These are phyloP conservation scores for Neofusicoccum ribis DNA, from an alignment of 2,329 filamentous ascomycete genomes.

Conservation along the genomic window DNA sequence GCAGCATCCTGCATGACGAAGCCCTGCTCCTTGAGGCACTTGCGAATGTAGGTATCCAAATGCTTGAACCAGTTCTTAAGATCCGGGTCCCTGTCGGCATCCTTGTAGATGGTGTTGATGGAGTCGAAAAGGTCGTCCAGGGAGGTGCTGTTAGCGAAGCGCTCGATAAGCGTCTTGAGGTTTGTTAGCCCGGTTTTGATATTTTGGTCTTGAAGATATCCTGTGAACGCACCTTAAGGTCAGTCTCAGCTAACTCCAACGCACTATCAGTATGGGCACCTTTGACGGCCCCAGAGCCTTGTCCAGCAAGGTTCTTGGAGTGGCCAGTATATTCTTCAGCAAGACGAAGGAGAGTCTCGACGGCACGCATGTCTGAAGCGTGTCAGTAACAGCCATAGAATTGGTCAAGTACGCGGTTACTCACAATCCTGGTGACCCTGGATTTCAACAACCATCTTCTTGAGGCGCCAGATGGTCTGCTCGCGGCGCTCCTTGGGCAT, in stretches of 20 bases:
- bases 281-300: constrained; percentile 69
- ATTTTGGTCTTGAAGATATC: constrained; percentile 29
- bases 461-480: constrained; percentile 86
- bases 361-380: constrained; percentile 71
- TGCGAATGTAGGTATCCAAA: constrained; percentile 75
- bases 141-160: constrained; percentile 93
- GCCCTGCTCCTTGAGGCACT: constrained; percentile 83
- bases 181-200: constrained; percentile 52
- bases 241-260: constrained; percentile 71
- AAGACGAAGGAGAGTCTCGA: constrained; percentile 79
- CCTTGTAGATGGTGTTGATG: constrained; percentile 80
- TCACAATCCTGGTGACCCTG: constrained; percentile 89
- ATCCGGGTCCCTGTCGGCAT: constrained; percentile 83
- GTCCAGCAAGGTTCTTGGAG: constrained; percentile 63
- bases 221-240: constrained; percentile 66
- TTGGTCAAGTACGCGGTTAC: constrained; percentile 26
- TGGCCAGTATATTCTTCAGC: constrained; percentile 84
- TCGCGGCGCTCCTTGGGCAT: constrained; percentile 91
- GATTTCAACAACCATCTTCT: constrained; percentile 97
- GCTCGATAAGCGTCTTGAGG: constrained; percentile 78
- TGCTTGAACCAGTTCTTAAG: constrained; percentile 86
- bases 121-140: constrained; percentile 81
- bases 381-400: constrained; percentile 27
- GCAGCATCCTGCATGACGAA: constrained; percentile 83
- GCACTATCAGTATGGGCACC: constrained; percentile 66